A percentile compares a stretch with the other conserved stretches of the same genome.
phyloP scores from a whole-genome alignment of 148 eudicot species.

The Chenopodium album region DNA sequence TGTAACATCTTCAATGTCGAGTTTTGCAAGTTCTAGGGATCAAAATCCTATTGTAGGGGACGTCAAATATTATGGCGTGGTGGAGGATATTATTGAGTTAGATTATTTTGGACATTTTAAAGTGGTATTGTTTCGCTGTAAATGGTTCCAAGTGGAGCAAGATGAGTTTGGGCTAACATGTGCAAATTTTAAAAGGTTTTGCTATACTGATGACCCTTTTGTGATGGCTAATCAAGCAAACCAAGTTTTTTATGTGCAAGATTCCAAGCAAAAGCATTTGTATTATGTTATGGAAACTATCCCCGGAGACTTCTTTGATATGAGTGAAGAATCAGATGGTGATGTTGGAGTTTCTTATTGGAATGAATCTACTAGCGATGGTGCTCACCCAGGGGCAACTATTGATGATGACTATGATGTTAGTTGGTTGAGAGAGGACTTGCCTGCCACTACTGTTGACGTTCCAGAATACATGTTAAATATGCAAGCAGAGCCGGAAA shows the following conservation, averaged over 20 bases:
- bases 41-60: neutral
- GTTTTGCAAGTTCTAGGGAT: constrained; percentile 24
- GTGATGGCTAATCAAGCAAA: too few species aligned
- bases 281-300: constrained; percentile 1
- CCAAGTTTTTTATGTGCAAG: too few species aligned
- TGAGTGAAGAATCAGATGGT: neutral
- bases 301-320: constrained; percentile 6
- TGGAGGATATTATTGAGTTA: too few species aligned
- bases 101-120: too few species aligned
- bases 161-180: constrained; percentile 1
- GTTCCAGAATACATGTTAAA: too few species aligned
- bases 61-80: too few species aligned
- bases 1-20: neutral
- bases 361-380: neutral
- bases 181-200: constrained; percentile 1
- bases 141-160: neutral
- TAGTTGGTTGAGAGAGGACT: too few species aligned
- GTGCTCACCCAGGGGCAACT: neutral
- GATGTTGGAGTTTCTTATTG: neutral
- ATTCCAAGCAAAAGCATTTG: neutral
- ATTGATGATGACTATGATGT: too few species aligned
- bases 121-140: too few species aligned
- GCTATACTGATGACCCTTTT: neutral
- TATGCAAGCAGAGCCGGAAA: too few species aligned
- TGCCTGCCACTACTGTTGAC: too few species aligned